Evolutionary conservation across 768 basidiomycete species (phyloP).

Genomic region (Holtermanniella nyarrowii): DNA sequence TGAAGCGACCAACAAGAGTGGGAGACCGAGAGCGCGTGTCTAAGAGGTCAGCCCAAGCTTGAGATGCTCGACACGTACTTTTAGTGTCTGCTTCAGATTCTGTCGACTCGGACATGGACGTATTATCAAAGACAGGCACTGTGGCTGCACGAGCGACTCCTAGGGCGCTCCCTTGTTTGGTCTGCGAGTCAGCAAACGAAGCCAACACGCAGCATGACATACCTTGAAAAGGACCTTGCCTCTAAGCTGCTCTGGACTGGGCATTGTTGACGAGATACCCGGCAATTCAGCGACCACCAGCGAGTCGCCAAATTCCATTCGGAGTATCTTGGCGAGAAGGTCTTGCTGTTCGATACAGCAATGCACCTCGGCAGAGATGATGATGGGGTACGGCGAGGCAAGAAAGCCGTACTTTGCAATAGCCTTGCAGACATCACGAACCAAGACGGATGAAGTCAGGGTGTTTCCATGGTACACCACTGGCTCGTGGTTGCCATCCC

Average conservation of each 20-base stretch:
- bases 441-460: constrained; percentile 68
- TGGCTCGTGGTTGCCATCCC: constrained; percentile 75
- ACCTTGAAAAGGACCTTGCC: constrained; percentile 76
- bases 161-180: neutral
- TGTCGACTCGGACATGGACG: neutral
- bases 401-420: constrained; percentile 84
- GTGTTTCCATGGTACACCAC: constrained; percentile 83
- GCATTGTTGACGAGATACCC: constrained; percentile 49
- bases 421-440: constrained; percentile 70
- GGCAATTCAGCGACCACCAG: constrained; percentile 47
- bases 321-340: constrained; percentile 64
- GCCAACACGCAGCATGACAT: no score
- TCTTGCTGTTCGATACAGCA: constrained; percentile 72
- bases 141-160: neutral
- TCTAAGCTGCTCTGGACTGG: constrained; percentile 75
- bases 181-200: neutral
- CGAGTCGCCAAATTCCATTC: constrained; percentile 50
- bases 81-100: neutral
- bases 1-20: neutral
- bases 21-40: neutral
- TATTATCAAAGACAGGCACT: neutral
- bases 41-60: neutral
- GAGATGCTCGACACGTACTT: neutral
- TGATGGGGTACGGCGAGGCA: constrained; percentile 78
- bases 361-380: constrained; percentile 88